Base-by-base conservation (phyloP, 768 basidiomycete genomes). In the Leccinum obscurum region DNA sequence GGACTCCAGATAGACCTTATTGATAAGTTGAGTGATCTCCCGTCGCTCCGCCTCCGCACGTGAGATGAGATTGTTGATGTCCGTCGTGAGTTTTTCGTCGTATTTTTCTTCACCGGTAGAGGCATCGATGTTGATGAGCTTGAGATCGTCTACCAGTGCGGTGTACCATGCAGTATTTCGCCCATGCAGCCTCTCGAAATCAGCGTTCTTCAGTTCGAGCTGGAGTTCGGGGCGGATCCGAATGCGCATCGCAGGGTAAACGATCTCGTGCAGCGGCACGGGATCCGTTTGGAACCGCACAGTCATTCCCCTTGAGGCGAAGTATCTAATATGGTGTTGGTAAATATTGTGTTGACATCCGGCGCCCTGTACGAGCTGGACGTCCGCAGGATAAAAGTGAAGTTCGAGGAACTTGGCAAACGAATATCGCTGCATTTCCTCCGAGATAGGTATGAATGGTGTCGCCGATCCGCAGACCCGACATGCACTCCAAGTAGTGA, bases 341-440 rank as follows among this genome's bases (percentile, higher is more conserved):
- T 94, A 96, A 59, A 95, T 92, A 70, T 98, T 97, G 75, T 99
- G 97, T 58, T 89, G 84, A 70, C 97, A 98, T 4, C 88, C 89
- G 34, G 93, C 92, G 9, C 91, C 93, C 66, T 87, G 89, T n/a
- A 93, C 86, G 52, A 93, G 79, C 67, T 86, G 82, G 68, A 95
- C 87, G 63, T 92, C 86, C 35, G 93, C 85, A 32, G 94, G 95
- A 75, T 98, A 97, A 74, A 98, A 98, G 70, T 94, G 91, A 28
- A 96, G 85, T 70, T 99, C 96, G 30, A 99, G 83, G 73, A 96
- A 98, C 67, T 97, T 95, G 37, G 90, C 93, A 71, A 98, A 96
- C 5, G 95, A 98, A 71, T 96, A 94, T 58, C 89, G 80, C 68
- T 93, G 90, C 82, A 95, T 94, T 72, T 96, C 94, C 66, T 92